Conservation (phyloP, 495 filamentous ascomycete species). For the Penicillium bialowiezense region DNA sequence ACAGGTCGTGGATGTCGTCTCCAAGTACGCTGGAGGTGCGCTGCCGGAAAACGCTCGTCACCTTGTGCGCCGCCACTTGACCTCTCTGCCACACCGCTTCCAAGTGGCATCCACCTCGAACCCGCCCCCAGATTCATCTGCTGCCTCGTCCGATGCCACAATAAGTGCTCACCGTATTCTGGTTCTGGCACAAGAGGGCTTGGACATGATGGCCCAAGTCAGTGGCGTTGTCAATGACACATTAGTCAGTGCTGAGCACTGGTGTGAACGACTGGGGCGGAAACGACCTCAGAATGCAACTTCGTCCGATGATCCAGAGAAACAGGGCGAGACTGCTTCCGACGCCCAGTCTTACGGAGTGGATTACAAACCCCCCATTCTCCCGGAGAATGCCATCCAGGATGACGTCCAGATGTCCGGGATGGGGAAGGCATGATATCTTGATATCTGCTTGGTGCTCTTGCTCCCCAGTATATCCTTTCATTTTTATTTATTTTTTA, state of each 20-base stretch:
- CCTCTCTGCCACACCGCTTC: conserved; percentile 75
- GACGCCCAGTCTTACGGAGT: conserved; percentile 18
- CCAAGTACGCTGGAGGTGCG: conserved; percentile 77
- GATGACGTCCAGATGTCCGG: conserved; percentile 41
- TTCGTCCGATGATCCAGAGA: conserved; percentile 23
- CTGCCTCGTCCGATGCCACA: conserved; percentile 39
- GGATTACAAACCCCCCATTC: conserved; percentile 38
- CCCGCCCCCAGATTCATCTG: conserved; percentile 37
- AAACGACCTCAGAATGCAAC: conserved; percentile 35
- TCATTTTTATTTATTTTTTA: neutral
- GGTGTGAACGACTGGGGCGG: conserved; percentile 73
- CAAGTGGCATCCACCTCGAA: conserved; percentile 49
- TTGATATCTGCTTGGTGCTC: neutral
- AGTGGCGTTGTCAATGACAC: conserved; percentile 79
- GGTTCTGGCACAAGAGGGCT: conserved; percentile 78
- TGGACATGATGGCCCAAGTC: conserved; percentile 88
- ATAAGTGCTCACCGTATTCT: conserved; percentile 66
- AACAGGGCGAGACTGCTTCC: conserved; percentile 20
- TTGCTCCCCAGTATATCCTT: conserved; percentile 4
- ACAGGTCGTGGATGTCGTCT: conserved; percentile 73
- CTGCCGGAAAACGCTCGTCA: conserved; percentile 78
- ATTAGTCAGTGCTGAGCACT: conserved; percentile 79
- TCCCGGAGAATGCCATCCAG: conserved; percentile 19
- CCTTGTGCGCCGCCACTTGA: conserved; percentile 74
- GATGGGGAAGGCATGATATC: conserved; percentile 30